phyloP scores from a whole-genome alignment of 805 yeast species.

The Myxozyma neglecta region DNA sequence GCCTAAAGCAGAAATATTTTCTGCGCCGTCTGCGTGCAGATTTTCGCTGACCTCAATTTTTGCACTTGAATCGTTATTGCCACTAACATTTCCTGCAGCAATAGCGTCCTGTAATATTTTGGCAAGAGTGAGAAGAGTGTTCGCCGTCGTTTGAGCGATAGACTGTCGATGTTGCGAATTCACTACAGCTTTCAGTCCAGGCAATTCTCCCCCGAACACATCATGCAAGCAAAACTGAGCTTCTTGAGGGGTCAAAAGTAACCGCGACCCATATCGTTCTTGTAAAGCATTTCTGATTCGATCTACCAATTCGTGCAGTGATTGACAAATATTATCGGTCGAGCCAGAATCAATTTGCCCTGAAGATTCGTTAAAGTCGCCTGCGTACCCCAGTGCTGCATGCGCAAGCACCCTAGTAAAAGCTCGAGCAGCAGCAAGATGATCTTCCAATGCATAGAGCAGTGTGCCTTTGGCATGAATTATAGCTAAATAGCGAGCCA shows the following conservation, averaged over 20 bases:
- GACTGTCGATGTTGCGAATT: conserved; percentile 22
- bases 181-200: conserved; percentile 9
- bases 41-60: background rate
- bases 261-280: conserved; percentile 3
- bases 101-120: conserved; percentile 41
- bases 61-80: background rate
- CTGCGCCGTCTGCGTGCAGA: background rate
- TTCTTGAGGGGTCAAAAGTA: conserved; percentile 24
- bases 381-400: conserved; percentile 10
- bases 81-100: conserved; percentile 28
- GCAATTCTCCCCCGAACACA: conserved; percentile 28
- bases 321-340: background rate
- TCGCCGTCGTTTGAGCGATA: conserved; percentile 31
- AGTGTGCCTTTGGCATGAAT: conserved; percentile 30
- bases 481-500: conserved; percentile 29
- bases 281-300: conserved; percentile 18
- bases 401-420: conserved; percentile 30
- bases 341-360: background rate
- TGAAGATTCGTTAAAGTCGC: background rate
- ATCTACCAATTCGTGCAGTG: conserved; percentile 14
- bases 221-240: conserved; percentile 29
- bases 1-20: background rate
- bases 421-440: conserved; percentile 33
- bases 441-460: conserved; percentile 36
- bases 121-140: conserved; percentile 40